Evolutionary conservation across 441 rosid genomes (phyloP), one percentile per base, ranked within the genome.

Genomic region (Breynia disticha): DNA sequence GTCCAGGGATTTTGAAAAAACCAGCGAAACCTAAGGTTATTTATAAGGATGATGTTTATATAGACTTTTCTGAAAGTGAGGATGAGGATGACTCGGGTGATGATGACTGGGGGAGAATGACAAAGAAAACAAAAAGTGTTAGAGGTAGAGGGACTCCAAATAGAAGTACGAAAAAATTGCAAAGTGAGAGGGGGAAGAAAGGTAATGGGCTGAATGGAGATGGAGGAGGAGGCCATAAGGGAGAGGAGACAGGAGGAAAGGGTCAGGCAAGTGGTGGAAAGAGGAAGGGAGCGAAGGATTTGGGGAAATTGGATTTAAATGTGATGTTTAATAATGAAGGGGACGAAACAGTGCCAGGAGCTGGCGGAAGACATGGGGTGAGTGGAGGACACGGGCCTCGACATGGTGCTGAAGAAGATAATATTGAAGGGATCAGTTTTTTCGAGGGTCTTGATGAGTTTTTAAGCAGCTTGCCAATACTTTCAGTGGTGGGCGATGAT

Each of bases 401-500:
- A 32, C 20, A 35, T 13, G 84, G 81, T 52, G 78, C 79, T 50
- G 89, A 67, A 62, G 95, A 86, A 65, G 98, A 88, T 58, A 79
- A 79, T 63, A 78, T 73, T 35, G 91, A 82, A 73, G 97, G 93
- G 59, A 82, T 78, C 53, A 80, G 68, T 56, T 88, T 91, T 69
- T 88, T 91, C 47, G 91, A 91, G 62, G 98, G 97, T 39, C 98
- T 91, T 68, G 98, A 91, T 64, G 96, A 88, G 65, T 93, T 88
- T 74, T 77, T 93, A 59, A 86, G 81, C 72, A 88, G 87, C 70
- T 68, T 93, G 79, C 98, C 98, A 0, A 79, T 93, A 69, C 90
- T 93, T 48, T 79, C 86, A 19, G 95, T 73, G 49, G 97, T 79
- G 51, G 83, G 77, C 16, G 87, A 88, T 67, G 96, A 86, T 53